These are phyloP conservation scores for Cyclotella kingstonii DNA, from an alignment of 108 stramenopile genomes.

Conservation along the genomic window DNA sequence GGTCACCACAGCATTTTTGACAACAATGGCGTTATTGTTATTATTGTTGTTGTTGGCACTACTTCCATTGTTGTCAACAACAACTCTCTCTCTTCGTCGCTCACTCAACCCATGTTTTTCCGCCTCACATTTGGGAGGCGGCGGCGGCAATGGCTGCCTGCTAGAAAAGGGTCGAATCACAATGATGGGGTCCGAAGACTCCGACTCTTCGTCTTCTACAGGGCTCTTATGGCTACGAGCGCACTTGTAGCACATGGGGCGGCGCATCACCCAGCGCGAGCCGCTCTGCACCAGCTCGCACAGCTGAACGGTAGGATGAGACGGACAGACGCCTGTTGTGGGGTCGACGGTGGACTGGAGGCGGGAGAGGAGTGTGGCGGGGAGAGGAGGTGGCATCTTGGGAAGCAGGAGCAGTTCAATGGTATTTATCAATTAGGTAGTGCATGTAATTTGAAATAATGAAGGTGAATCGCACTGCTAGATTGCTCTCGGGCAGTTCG, in stretches of 20 bases:
- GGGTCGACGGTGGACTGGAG: slow-evolving; percentile 39
- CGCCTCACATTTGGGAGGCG: no score
- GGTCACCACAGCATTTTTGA: no score
- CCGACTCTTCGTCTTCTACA: not conserved
- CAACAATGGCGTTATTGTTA: no score
- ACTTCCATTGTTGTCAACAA: not conserved
- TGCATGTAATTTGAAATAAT: no score
- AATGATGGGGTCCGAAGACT: not conserved
- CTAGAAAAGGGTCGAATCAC: no score
- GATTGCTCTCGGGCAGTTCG: no score
- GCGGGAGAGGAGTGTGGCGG: slow-evolving; percentile 30
- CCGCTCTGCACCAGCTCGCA: slow-evolving; percentile 40
- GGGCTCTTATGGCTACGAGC: slow-evolving; percentile 1
- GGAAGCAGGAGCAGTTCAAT: not conserved
- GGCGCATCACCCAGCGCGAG: slow-evolving; percentile 40
- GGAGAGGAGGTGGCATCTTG: slow-evolving; percentile 33
- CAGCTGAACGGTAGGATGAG: slow-evolving; percentile 35
- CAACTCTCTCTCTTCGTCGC: no score
- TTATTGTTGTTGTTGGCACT: not conserved
- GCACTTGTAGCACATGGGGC: slow-evolving; percentile 48
- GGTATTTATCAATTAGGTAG: not conserved
- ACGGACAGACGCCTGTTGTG: slow-evolving; percentile 22
- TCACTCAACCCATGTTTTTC: no score
- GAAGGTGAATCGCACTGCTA: no score
- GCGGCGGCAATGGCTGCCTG: no score